phyloP scores from a whole-genome alignment of 2,329 filamentous ascomycete species.

The Mycosphaerella arachidis region DNA sequence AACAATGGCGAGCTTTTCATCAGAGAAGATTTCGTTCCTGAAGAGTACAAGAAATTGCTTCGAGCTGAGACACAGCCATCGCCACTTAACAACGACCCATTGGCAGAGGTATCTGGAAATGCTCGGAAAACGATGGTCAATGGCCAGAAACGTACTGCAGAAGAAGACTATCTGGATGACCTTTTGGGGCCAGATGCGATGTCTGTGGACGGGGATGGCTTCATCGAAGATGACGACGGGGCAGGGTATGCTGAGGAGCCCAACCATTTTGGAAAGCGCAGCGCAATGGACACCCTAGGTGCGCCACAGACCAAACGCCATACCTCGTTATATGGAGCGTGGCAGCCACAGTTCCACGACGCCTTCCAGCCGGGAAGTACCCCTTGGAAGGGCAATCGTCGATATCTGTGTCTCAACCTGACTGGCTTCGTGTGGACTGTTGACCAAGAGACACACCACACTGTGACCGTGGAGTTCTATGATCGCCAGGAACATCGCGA shows the following conservation, averaged over 20 bases:
- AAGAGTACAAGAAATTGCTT: constrained; percentile 47
- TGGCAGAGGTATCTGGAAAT: constrained; percentile 66
- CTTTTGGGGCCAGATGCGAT: constrained; percentile 63
- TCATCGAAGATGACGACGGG: constrained; percentile 92
- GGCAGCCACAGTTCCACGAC: constrained; percentile 68
- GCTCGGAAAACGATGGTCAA: constrained; percentile 53
- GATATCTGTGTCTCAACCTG: constrained; percentile 89
- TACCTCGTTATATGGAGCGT: constrained; percentile 40
- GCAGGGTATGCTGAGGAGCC: constrained; percentile 73
- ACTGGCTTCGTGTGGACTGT: constrained; percentile 97
- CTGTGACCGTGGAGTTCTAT: constrained; percentile 95
- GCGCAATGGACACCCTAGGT: constrained; percentile 32
- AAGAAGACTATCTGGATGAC: constrained; percentile 71
- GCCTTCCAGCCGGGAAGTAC: constrained; percentile 92
- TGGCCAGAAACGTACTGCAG: constrained; percentile 52
- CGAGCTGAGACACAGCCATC: constrained; percentile 63
- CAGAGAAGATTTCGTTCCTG: constrained; percentile 61
- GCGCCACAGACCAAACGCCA: constrained; percentile 50
- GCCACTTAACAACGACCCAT: constrained; percentile 78
- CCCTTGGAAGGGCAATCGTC: constrained; percentile 89
- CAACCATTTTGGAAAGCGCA: constrained; percentile 61
- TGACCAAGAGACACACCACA: constrained; percentile 82
- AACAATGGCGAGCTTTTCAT: constrained; percentile 92
- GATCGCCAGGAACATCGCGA: constrained; percentile 88
- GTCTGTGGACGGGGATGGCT: constrained; percentile 65